Evolutionary conservation across 2,329 filamentous ascomycete species (phyloP).

Genomic region (Hypoxylon sp.): DNA sequence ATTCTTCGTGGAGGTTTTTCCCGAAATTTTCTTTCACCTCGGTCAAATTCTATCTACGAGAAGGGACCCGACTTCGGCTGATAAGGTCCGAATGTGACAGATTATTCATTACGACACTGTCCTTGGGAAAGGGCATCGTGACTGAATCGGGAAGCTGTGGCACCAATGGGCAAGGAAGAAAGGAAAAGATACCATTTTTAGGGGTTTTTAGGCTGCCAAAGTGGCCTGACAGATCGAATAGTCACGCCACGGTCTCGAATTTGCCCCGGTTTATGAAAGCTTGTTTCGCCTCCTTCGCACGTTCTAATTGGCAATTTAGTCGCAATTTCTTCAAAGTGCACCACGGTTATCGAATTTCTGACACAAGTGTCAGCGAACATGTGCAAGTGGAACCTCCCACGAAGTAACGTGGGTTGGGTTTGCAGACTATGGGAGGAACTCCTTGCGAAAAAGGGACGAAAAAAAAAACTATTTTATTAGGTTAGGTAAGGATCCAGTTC

Average conservation of each 20-base stretch:
- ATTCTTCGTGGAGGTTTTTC: constrained; percentile 45
- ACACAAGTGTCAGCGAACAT: constrained; percentile 36
- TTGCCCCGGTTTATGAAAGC: constrained; percentile 45
- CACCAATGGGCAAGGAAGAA: constrained; percentile 41
- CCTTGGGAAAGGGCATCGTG: constrained; percentile 30
- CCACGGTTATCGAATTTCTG: constrained; percentile 31
- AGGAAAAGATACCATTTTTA: constrained; percentile 40
- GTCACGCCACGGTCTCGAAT: constrained; percentile 42
- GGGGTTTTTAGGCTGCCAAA: constrained; percentile 47
- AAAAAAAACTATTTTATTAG: constrained; percentile 26
- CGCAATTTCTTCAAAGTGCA: constrained; percentile 35
- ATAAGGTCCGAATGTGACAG: constrained; percentile 39
- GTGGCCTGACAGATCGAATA: constrained; percentile 43
- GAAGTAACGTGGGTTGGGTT: constrained; percentile 42
- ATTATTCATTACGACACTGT: constrained; percentile 39
- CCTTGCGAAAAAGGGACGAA: constrained; percentile 8
- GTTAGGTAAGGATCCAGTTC: constrained; percentile 38
- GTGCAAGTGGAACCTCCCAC: constrained; percentile 41
- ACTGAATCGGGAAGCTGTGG: constrained; percentile 45
- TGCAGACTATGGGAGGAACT: constrained; percentile 8
- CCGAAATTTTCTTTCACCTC: constrained; percentile 43
- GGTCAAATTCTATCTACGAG: constrained; percentile 43
- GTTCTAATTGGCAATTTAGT: constrained; percentile 39
- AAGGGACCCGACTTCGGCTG: constrained; percentile 42
- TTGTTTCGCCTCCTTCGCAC: constrained; percentile 36